Conservation (phyloP, 768 basidiomycete species). For the Strobilomyces echinocephalus region DNA sequence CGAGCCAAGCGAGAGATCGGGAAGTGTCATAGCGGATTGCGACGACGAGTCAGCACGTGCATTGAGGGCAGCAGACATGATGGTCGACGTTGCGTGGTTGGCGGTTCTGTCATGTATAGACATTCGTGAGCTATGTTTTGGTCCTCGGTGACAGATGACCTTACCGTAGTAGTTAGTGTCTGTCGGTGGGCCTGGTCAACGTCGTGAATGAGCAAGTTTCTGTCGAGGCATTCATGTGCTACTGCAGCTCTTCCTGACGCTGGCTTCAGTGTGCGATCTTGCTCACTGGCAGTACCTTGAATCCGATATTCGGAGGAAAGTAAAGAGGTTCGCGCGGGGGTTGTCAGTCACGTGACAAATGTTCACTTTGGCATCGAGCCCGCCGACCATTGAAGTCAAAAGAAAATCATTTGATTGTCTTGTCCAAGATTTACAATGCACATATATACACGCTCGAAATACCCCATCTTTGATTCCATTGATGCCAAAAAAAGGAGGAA, state of each 20-base stretch:
- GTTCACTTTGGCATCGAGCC: not conserved
- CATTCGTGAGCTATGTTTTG: not conserved
- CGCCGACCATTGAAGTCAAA: too few relatives aligned
- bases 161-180: constrained; percentile 1
- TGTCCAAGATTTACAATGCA: not conserved
- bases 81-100: not conserved
- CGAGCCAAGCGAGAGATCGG: constrained; percentile 61
- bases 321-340: not conserved
- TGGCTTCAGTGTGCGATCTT: not conserved
- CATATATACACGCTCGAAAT: not conserved
- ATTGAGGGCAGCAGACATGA: constrained; percentile 43
- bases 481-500: not conserved
- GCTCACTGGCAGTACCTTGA: not conserved
- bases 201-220: not conserved
- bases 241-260: not conserved
- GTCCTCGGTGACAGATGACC: not conserved
- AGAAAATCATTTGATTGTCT: not conserved
- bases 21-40: constrained; percentile 42
- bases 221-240: not conserved
- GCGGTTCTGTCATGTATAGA: not conserved
- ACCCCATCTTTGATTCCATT: not conserved
- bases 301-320: too few relatives aligned
- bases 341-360: constrained; percentile 12
- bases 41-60: constrained; percentile 37
- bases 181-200: constrained; percentile 3